Evolutionary conservation across 495 filamentous ascomycete genomes (phyloP).

Genomic region (Neurospora pannonica): DNA sequence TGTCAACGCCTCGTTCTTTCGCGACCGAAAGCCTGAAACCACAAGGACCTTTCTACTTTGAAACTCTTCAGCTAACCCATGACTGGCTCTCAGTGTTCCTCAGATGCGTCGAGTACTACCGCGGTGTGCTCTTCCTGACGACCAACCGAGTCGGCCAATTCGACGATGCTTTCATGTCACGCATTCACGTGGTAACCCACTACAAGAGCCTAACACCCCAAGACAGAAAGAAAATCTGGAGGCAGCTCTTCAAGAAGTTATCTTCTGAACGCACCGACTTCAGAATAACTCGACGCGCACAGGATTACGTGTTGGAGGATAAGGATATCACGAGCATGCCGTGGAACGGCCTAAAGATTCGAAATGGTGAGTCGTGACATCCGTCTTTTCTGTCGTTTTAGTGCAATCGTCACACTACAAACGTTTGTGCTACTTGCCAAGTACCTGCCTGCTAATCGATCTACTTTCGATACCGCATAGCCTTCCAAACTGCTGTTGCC

Average conservation of each 20-base stretch:
- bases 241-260: conserved; percentile 9
- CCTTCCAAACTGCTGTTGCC: no score
- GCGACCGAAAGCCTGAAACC: no score
- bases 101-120: conserved; percentile 49
- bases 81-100: conserved; percentile 30
- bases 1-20: not conserved
- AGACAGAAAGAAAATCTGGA: conserved; percentile 10
- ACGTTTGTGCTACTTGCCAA: not conserved
- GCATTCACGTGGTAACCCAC: conserved; percentile 40
- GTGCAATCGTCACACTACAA: no score
- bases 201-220: conserved; percentile 25
- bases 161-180: conserved; percentile 46
- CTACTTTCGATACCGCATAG: no score
- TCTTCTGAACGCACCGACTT: no score
- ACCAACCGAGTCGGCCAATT: conserved; percentile 47
- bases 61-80: no score
- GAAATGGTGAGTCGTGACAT: conserved; percentile 16
- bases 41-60: no score
- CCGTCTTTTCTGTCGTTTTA: no score
- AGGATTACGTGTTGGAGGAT: no score
- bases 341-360: conserved; percentile 36
- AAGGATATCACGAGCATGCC: no score
- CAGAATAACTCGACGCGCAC: not conserved
- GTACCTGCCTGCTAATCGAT: no score
- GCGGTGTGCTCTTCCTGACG: conserved; percentile 49